phyloP scores from a whole-genome alignment of 2,329 filamentous ascomycete species.

The Macrophomina phaseolina region DNA sequence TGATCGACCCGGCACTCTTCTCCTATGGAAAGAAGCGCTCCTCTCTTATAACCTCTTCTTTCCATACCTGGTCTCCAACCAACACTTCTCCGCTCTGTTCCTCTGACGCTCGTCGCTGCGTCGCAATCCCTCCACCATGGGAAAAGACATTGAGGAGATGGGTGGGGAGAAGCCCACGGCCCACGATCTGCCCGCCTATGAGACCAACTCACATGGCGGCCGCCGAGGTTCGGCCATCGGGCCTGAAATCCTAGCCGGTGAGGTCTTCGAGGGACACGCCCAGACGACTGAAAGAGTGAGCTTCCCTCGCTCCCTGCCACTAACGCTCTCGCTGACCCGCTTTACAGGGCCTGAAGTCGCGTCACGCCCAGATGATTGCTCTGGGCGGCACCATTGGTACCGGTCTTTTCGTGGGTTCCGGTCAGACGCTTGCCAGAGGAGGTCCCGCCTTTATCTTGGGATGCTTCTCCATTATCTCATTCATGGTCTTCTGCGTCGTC shows the following conservation, averaged over 20 bases:
- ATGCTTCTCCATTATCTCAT: constrained; percentile 52
- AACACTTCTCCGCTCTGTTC: neutral
- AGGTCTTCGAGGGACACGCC: constrained; percentile 22
- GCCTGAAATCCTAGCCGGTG: constrained; percentile 18
- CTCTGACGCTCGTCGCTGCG: neutral
- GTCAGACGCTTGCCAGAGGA: constrained; percentile 43
- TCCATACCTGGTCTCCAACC: neutral
- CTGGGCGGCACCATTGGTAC: constrained; percentile 34
- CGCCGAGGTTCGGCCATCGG: neutral
- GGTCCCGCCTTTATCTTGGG: constrained; percentile 53
- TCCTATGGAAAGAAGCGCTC: neutral
- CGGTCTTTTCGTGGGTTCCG: constrained; percentile 49
- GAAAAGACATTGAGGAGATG: constrained; percentile 8
- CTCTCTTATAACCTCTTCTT: neutral
- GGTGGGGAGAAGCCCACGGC: constrained; percentile 7
- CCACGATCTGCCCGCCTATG: constrained; percentile 19
- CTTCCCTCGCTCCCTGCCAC: neutral
- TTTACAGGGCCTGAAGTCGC: constrained; percentile 29
- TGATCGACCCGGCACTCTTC: neutral
- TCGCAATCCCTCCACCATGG: neutral
- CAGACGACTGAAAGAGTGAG: constrained; percentile 24
- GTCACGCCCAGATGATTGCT: constrained; percentile 35
- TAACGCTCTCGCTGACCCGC: neutral
- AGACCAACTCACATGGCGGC: neutral
- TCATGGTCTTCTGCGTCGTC: constrained; percentile 55